Conservation (phyloP, 306 rosid genomes). For the Hippophae tibetana region DNA sequence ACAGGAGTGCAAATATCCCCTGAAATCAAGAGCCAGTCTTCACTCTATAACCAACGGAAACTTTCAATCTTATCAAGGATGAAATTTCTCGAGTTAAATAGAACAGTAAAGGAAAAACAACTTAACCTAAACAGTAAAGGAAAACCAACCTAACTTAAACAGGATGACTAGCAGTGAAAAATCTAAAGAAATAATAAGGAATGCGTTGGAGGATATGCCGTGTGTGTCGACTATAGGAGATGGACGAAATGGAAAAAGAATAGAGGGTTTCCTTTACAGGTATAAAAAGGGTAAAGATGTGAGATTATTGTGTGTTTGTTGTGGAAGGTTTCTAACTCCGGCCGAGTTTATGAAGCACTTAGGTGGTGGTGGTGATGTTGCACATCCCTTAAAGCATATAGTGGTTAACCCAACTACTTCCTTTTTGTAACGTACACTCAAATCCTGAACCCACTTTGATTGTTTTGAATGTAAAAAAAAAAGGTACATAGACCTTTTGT, state of each 20-base stretch:
- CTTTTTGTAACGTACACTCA: constrained; percentile 16
- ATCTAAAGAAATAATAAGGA: constrained; percentile 29
- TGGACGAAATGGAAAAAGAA: constrained; percentile 52
- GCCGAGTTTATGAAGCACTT: constrained; percentile 75
- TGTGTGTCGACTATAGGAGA: constrained; percentile 49
- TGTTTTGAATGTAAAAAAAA: too few species aligned
- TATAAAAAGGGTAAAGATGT: constrained; percentile 66
- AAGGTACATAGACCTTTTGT: too few species aligned
- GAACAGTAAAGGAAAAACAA: constrained; percentile 3
- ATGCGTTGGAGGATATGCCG: constrained; percentile 55
- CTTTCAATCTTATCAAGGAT: background rate
- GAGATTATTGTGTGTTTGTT: constrained; percentile 67
- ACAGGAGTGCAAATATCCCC: constrained; percentile 14
- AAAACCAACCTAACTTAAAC: background rate
- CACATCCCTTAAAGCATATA: constrained; percentile 59
- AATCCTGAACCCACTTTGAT: too few species aligned
- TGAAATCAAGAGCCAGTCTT: constrained; percentile 28
- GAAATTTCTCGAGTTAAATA: constrained; percentile 6
- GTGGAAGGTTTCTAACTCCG: constrained; percentile 59
- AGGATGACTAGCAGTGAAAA: background rate
- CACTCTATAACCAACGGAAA: constrained; percentile 22
- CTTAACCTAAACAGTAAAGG: background rate
- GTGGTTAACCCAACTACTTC: constrained; percentile 39
- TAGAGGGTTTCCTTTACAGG: constrained; percentile 70
- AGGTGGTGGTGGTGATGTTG: constrained; percentile 47